Conservation (phyloP, 2,329 filamentous ascomycete genomes). For the Alternaria sp. region DNA sequence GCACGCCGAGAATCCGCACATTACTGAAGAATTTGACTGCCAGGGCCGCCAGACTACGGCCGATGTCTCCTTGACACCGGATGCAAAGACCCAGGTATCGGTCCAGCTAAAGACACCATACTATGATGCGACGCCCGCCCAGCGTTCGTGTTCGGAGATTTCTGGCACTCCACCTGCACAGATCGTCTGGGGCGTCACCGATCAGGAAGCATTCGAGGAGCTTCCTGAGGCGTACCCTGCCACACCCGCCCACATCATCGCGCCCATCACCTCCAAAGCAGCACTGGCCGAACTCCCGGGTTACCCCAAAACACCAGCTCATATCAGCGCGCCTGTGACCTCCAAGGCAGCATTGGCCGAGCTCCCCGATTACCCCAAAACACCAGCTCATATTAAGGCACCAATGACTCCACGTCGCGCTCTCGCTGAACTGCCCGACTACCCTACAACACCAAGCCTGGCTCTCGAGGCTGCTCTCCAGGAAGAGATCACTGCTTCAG, state of each 20-base stretch:
- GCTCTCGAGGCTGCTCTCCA: conserved; percentile 35
- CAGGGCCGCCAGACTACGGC: not conserved
- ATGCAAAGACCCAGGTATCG: not conserved
- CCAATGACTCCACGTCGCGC: conserved; percentile 26
- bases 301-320: conserved; percentile 26
- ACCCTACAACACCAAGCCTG: conserved; percentile 30
- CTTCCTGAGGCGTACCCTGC: conserved; percentile 15
- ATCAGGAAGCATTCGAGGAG: conserved; percentile 23
- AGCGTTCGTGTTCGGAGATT: not conserved
- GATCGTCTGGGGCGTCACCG: conserved; percentile 15
- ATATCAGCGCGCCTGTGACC: conserved; percentile 13
- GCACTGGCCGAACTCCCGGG: conserved; percentile 24
- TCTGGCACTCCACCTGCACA: conserved; percentile 12
- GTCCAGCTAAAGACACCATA: not conserved
- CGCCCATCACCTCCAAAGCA: conserved; percentile 5
- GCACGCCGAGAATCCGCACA: not conserved
- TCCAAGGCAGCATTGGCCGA: conserved; percentile 17
- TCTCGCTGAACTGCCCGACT: conserved; percentile 31
- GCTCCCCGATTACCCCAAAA: conserved; percentile 33
- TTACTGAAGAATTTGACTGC: not conserved
- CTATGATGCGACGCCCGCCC: conserved; percentile 1
- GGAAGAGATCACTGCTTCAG: conserved; percentile 32
- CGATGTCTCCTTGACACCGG: conserved; percentile 3
- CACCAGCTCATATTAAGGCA: conserved; percentile 26
- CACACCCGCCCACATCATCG: conserved; percentile 15